Conservation (phyloP, 371 early-diverging fungal species). For the Mortierella polycephala region DNA sequence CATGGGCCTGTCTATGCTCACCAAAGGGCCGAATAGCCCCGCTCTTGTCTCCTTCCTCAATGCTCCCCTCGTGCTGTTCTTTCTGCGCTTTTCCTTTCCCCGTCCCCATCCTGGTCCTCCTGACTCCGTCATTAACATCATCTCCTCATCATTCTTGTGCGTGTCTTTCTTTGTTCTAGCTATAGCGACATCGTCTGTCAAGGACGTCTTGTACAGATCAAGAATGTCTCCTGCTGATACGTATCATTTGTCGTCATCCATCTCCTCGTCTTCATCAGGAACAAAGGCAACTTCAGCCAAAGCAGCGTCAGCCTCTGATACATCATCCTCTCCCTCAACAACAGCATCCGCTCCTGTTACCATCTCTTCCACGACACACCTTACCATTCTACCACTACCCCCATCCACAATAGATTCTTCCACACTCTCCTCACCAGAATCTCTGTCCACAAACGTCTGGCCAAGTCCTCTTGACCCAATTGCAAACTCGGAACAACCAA, state of each 20-base stretch:
- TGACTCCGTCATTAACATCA: conserved; percentile 24
- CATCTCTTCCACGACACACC: not conserved
- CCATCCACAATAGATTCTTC: too few species aligned
- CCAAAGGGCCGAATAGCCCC: not conserved
- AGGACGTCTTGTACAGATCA: conserved; percentile 1
- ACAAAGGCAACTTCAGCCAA: conserved; percentile 11
- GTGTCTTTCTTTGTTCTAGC: conserved; percentile 3
- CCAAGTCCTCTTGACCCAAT: too few species aligned
- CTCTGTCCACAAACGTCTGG: too few species aligned
- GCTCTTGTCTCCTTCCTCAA: conserved; percentile 13
- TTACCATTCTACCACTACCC: too few species aligned
- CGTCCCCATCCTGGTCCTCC: conserved; percentile 1
- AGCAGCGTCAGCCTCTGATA: conserved; percentile 3
- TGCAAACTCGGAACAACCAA: too few species aligned
- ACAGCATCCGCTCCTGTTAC: conserved; percentile 15
- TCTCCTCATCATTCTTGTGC: conserved; percentile 4
- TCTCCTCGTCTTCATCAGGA: conserved; percentile 22
- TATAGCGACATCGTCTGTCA: conserved; percentile 3
- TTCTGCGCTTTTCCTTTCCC: conserved; percentile 7
- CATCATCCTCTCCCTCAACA: conserved; percentile 22
- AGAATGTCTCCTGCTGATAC: conserved; percentile 37
- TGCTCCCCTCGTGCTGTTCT: conserved; percentile 16
- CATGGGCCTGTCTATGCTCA: conserved; percentile 11
- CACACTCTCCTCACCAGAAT: too few species aligned
- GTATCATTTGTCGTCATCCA: conserved; percentile 14